These are phyloP conservation scores for Paraphaeosphaeria sporulosa DNA, from an alignment of 2,329 filamentous ascomycete species.

Conservation along the genomic window DNA sequence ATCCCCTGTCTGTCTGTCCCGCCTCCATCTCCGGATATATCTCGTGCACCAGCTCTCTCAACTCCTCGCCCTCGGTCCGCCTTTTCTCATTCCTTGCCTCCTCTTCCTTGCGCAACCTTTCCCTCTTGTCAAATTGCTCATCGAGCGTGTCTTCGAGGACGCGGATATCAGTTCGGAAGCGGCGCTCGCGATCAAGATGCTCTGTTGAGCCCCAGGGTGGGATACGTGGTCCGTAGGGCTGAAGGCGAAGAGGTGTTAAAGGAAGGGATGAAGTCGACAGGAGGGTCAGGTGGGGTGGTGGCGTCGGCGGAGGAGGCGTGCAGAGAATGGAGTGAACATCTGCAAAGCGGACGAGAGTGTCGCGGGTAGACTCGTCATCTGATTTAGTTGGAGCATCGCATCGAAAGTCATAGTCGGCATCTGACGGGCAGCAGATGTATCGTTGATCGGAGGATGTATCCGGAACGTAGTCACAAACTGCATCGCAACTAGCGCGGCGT, in stretches of 20 bases:
- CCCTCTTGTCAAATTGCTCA: background rate
- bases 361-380: background rate
- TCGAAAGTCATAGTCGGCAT: background rate
- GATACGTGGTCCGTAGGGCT: constrained; percentile 6
- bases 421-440: too few relatives aligned
- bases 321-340: constrained; percentile 1
- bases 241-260: background rate
- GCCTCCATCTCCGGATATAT: constrained; percentile 15
- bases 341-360: constrained; percentile 4
- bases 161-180: background rate
- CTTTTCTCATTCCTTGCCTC: background rate
- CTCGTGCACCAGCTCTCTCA: constrained; percentile 10
- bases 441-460: background rate
- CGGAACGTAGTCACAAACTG: background rate
- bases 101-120: background rate
- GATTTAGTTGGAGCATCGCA: background rate
- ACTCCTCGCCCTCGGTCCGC: constrained; percentile 11
- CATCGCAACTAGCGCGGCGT: background rate
- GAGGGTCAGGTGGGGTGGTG: background rate
- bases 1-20: background rate
- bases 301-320: background rate
- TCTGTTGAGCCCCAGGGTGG: constrained; percentile 14
- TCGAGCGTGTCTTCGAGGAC: background rate
- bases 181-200: constrained; percentile 6
- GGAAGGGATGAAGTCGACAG: background rate